Conservation (phyloP, 805 yeast genomes). For the Wickerhamiella spandovensis region DNA sequence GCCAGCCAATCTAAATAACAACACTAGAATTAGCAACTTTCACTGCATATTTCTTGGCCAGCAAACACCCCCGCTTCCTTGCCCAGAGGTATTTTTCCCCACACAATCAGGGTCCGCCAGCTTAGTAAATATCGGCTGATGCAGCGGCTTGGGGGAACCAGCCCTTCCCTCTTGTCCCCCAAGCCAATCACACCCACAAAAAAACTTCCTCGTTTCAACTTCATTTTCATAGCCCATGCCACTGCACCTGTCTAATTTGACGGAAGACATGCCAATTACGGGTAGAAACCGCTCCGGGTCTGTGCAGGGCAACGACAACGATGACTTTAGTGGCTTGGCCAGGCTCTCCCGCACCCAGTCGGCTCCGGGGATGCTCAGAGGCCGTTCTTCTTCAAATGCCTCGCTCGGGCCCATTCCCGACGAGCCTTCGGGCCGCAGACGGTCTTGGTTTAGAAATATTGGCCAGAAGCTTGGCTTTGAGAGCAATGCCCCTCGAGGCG, state of each 20-base stretch:
- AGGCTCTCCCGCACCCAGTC: background rate
- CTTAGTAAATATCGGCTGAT: background rate
- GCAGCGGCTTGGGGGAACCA: too few relatives aligned
- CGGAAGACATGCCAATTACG: background rate
- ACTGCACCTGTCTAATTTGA: background rate
- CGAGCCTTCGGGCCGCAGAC: background rate
- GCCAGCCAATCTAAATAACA: background rate
- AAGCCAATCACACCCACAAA: background rate
- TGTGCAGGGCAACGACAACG: background rate
- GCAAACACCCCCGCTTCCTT: background rate
- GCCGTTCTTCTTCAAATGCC: background rate
- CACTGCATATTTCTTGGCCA: background rate
- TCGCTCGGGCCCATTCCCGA: background rate
- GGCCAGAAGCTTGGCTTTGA: constrained; percentile 2
- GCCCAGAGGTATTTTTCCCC: background rate
- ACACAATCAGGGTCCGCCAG: background rate
- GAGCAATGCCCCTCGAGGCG: too few relatives aligned
- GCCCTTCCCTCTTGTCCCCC: too few relatives aligned
- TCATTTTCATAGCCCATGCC: background rate
- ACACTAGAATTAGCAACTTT: background rate
- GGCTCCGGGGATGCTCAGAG: background rate
- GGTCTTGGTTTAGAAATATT: background rate
- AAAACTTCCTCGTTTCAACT: background rate
- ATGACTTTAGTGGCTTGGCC: background rate
- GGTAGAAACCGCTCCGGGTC: background rate